Evolutionary conservation across 2,329 filamentous ascomycete genomes (phyloP), one percentile per base, ranked within the genome.

Genomic region (Whalleya microplaca): DNA sequence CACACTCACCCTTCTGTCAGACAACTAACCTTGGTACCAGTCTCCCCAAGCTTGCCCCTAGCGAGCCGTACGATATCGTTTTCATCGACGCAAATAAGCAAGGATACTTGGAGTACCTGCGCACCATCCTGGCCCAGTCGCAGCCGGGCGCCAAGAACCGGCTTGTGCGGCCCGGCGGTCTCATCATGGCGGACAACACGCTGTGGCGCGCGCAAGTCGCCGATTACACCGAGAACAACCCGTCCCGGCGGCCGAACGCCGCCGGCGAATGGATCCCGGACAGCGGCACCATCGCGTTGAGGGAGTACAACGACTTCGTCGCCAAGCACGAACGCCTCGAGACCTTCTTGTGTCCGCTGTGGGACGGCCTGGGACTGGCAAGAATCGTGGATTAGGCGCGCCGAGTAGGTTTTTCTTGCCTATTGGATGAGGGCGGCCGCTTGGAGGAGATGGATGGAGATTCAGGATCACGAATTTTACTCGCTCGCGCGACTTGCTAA

Each of bases 111-210:
- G 66, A 64, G 6, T 84, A 83, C 65, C 72, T 84, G 40, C 65
- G 70, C 19, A 71, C 75, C 27, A 76, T 84, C 51, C 71, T 84
- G 14, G 71, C 70, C 18, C 65, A 70, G 47, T 83, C 80, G 4
- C 65, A 64, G 47, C 73, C 79, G 1, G 74, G 72, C 2, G 44
- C 55, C 21, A 32, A 48, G 48, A 64, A 59, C 14, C 75, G 80
- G 6, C 73, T 85, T 21, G 73, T 85, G 41, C 74, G 77, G 1
- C 67, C 74, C 8, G 80, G 78, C 7, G 81, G 80, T 0, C 69
- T 84, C 53, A 79, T 85, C 56, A 70, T 84, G 14, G 81, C 79
- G 1, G 83, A 85, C 66, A 85, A 85, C 54, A 75, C 81, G 42
- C 73, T 85, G 21, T 77, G 78, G 2, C 69, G 72, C 6, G 81